These are phyloP conservation scores for Xylariaceae sp. DNA, from an alignment of 2,329 filamentous ascomycete genomes.

Conservation along the genomic window DNA sequence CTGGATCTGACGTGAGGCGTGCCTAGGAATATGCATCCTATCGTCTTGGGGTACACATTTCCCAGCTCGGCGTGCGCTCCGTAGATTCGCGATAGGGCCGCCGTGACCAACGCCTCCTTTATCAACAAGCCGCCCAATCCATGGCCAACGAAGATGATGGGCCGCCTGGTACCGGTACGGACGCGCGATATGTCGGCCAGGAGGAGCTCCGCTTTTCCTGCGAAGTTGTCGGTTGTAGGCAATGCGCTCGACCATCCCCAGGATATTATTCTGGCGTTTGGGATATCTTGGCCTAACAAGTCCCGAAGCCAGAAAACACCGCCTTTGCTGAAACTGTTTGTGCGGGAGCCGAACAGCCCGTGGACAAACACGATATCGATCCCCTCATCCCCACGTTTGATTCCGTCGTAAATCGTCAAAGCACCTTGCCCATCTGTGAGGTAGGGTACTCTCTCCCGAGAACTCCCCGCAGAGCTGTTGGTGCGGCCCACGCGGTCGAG, in stretches of 20 bases:
- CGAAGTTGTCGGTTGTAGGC: conserved; percentile 22
- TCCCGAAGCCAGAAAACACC: conserved; percentile 30
- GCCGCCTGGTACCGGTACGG: conserved; percentile 24
- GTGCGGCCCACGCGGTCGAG: conserved; percentile 27
- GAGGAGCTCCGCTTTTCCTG: conserved; percentile 26
- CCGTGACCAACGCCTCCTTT: conserved; percentile 29
- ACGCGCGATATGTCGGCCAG: conserved; percentile 25
- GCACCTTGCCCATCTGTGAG: conserved; percentile 26
- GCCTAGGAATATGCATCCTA: conserved; percentile 29
- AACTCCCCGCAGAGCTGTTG: conserved; percentile 27
- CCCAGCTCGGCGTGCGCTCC: conserved; percentile 29
- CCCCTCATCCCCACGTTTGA: conserved; percentile 22
- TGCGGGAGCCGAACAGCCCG: conserved; percentile 26
- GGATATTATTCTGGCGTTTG: conserved; percentile 24
- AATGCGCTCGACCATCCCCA: conserved; percentile 27
- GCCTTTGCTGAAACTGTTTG: conserved; percentile 24
- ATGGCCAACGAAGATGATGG: conserved; percentile 29
- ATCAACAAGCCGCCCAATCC: conserved; percentile 29
- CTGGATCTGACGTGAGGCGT: conserved; percentile 27
- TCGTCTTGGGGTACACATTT: conserved; percentile 29
- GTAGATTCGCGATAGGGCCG: conserved; percentile 29
- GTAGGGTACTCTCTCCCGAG: conserved; percentile 22
- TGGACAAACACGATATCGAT: conserved; percentile 30
- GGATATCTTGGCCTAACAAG: conserved; percentile 26
- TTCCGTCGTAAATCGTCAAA: conserved; percentile 23